Evolutionary conservation across 176 grass and related monocot genomes (phyloP), one percentile per base, ranked within the genome.

Genomic region (Miscanthus lutarioriparius): DNA sequence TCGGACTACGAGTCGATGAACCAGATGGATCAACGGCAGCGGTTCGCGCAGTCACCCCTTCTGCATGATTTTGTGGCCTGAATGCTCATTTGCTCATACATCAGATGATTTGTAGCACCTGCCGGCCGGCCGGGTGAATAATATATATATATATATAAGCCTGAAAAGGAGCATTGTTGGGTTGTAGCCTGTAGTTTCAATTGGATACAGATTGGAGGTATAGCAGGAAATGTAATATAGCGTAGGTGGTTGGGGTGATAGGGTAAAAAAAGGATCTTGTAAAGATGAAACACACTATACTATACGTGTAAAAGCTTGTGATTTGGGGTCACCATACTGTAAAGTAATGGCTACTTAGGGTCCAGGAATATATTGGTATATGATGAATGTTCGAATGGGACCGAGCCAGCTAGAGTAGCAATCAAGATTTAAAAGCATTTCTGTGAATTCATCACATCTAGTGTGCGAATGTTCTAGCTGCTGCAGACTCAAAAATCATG

Each of bases 21-120:
- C 62, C 83, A 88, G 54, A 86, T 92, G 80, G 93, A 95, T 81
- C 93, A 90, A 53, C 84, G 83, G 41, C 90, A 88, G 13, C 82
- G 85, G 30, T 95, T 92, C 7, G 90, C 80, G 48, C 86, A 89
- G n/a, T 84, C 93, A 8, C 90, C 90, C 81, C 76, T 95, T 19
- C 80, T 99, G 84, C 96, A 96, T 89, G 96, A 99, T 94, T 99
- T 99, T 91, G 96, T 99, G 82, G 93, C 91, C 28, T 99, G 84
- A 92, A 25, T 61, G 56, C 3, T 61, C n/a, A 25, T 61, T 61
- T 79, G 51, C 74, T 86, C 64, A 51, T 84, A n/a, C 27, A 28
- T 87, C 65, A 82, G 69, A 67, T 73, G 58, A 78, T 80, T 85
- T 91, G 82, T 76, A 88, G 74, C 87, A 91, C 86, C 44, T 91